Evolutionary conservation across 2,329 filamentous ascomycete genomes (phyloP), one percentile per base, ranked within the genome.

Genomic region (Colletotrichum lini): DNA sequence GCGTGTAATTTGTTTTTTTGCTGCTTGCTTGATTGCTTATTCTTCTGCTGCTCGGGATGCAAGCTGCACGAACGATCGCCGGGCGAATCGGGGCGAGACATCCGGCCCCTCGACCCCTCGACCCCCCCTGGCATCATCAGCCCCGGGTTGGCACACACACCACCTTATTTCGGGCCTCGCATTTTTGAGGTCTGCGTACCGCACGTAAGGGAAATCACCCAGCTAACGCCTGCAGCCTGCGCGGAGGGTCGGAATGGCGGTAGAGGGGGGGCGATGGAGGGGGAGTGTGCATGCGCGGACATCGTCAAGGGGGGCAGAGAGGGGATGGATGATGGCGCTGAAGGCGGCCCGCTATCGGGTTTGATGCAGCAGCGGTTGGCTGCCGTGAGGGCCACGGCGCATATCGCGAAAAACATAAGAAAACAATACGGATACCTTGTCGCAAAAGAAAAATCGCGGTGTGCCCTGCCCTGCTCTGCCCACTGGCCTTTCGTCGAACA

Each of bases 1-100:
- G 49, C 60, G 12, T 40, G 42, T 42, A 30, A 23, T 9, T 15
- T 35, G 5, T 38, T 30, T n/a, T 30, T 18, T 15, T 26, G 26
- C 26, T 26, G 26, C 26, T 26, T 26, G 26, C 26, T 26, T 26
- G 3, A 4, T 26, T 26, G 26, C 26, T 26, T 26, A 26, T 26
- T 26, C 26, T 45, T 5, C 40, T 44, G 16, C 15, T 16, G 12
- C n/a, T 58, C 44, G 57, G 65, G 68, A 59, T 53, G 68, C 53
- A 49, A 60, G 68, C 49, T 71, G 68, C 65, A 26, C 26, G 26
- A 26, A 63, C 50, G 65, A 71, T 71, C 23, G 57, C 49, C 49
- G 58, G 67, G 30, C 68, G 58, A 71, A 64, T 71, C 65, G 68
- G 68, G 68, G n/a, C 53, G 65, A 59, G 54, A 13, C 52, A 35